A percentile compares a stretch with the other conserved stretches of the same genome.
These are phyloP conservation scores for Acacia crassicarpa DNA, from an alignment of 306 rosid species.

Conservation along the genomic window DNA sequence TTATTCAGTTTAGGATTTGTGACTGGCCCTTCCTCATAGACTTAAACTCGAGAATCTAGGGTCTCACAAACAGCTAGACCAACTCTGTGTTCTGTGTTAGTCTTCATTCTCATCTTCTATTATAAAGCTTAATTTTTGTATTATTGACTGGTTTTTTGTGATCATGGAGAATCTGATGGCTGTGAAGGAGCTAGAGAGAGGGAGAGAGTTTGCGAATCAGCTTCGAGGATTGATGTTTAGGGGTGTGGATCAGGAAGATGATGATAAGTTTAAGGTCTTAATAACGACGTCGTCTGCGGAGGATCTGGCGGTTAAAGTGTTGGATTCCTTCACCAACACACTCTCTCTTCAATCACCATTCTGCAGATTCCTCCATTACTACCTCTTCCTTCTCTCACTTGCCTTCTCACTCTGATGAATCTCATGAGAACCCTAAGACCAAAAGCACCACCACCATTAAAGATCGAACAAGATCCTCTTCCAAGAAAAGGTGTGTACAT, in stretches of 20 bases:
- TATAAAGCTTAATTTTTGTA: too few relatives aligned
- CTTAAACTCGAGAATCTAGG: too few relatives aligned
- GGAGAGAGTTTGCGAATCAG: slow-evolving; percentile 35
- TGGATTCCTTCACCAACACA: slow-evolving; percentile 43
- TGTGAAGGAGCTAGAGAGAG: slow-evolving; percentile 44
- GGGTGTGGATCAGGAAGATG: background rate
- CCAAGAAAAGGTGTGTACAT: slow-evolving; percentile 60
- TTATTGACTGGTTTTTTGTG: background rate
- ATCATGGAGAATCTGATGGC: slow-evolving; percentile 15
- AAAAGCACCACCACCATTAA: slow-evolving; percentile 20
- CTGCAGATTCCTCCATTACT: background rate
- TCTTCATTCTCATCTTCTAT: too few relatives aligned
- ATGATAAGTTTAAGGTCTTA: background rate
- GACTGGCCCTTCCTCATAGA: too few relatives aligned
- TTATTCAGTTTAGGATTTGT: too few relatives aligned
- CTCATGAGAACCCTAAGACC: slow-evolving; percentile 45
- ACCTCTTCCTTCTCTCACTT: background rate
- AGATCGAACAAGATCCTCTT: slow-evolving; percentile 51
- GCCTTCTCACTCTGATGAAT: slow-evolving; percentile 42
- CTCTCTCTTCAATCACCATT: slow-evolving; percentile 23
- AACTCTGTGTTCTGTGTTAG: too few relatives aligned
- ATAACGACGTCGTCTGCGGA: slow-evolving; percentile 23
- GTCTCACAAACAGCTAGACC: too few relatives aligned
- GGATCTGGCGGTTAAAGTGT: slow-evolving; percentile 35
- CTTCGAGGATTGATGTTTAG: slow-evolving; percentile 30